Conservation (phyloP, 345 rosid genomes). For the Brassica nigra region DNA sequence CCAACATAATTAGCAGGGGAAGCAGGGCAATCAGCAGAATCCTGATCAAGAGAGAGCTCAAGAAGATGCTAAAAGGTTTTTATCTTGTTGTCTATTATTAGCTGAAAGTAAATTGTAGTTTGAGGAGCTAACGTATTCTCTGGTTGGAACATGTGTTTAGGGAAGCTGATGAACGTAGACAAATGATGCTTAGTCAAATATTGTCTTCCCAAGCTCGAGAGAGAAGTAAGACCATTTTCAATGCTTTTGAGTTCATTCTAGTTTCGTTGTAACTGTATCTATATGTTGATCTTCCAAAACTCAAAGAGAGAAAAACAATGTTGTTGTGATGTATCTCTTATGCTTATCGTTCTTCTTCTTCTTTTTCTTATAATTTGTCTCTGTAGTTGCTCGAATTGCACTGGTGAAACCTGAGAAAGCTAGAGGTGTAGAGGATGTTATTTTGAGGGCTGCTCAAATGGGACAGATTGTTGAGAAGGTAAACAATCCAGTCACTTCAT, state of each 20-base stretch:
- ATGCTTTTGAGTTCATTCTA: conserved; percentile 10
- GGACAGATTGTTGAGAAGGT: conserved; percentile 96
- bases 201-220: conserved; percentile 87
- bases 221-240: conserved; percentile 60
- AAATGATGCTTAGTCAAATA: conserved; percentile 95
- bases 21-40: conserved; percentile 65
- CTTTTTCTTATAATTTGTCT: not conserved
- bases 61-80: conserved; percentile 87
- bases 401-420: conserved; percentile 99
- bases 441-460: conserved; percentile 86
- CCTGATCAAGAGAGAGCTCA: conserved; percentile 77
- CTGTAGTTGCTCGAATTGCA: conserved; percentile 86
- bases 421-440: conserved; percentile 87
- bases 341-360: not conserved
- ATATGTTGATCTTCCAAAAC: not conserved
- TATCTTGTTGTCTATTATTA: conserved; percentile 33
- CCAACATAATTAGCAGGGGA: conserved; percentile 53
- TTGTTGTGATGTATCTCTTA: not conserved
- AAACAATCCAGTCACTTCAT: conserved; percentile 17
- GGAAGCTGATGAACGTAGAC: conserved; percentile 94
- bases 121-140: conserved; percentile 2
- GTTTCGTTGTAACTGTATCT: not conserved
- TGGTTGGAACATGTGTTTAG: conserved; percentile 41
- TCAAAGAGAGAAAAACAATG: not conserved
- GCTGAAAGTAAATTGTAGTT: not conserved